Evolutionary conservation across 352 stramenopile species (phyloP), one percentile per base, ranked within the genome.

Genomic region (Phytophthora ohioensis): DNA sequence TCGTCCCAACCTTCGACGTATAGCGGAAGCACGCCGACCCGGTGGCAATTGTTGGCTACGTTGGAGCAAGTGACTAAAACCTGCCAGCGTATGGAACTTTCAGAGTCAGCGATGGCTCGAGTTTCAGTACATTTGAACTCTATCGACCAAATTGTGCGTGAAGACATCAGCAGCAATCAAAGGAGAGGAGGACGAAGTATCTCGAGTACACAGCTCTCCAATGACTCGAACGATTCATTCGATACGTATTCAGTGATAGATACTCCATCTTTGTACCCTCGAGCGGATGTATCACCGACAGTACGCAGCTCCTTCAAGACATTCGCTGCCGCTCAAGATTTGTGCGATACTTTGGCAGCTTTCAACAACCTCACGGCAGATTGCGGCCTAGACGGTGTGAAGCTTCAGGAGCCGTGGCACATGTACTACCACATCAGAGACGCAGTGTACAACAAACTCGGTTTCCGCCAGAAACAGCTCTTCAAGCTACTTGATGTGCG

Each of bases 381-480:
- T 55, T 86, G 76, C 32, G 80, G 81, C 13, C 47, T 90, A 12
- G 70, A 61, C 4, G 76, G 82, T 15, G 39, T 79, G 4, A 67
- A 74, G 17, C 59, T 85, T 12, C 52, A 73, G 8, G 73, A 82
- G 17, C 81, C 83, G 0, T 81, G 76, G 71, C 71, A 62, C 27
- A 66, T 87, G 52, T 92, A 91, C 67, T 78, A 81, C 53, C 75
- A 84, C 41, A 75, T 92, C 52, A 80, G 84, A 53, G 61, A 70
- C 27, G 73, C 71, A 0, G 56, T 92, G 10, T 81, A 81, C 36
- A 64, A 58, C 47, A 84, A 85, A 52, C 63, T 91, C 17, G 74
- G 78, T 3, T 91, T 91, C 69, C 79, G 80, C 13, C 83, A 91
- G 49, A 84, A 85, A 54, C 83, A 91, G 54, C 75, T 91, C 30